Evolutionary conservation across 495 filamentous ascomycete genomes (phyloP), one percentile per base, ranked within the genome.

Genomic region (Talaromyces stipitatus): DNA sequence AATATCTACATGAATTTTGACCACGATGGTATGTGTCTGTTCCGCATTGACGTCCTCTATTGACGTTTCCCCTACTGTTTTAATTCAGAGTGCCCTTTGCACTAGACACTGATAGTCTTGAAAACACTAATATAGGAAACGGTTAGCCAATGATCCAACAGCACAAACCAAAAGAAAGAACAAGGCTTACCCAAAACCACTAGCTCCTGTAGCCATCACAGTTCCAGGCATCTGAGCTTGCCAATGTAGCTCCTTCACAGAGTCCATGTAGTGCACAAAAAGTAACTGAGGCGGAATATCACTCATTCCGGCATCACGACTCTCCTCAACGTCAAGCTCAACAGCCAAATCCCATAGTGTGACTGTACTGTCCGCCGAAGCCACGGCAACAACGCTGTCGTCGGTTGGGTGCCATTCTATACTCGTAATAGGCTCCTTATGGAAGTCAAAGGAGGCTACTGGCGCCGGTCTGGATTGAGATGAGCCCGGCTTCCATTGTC

Each of bases 361-460:
- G 23, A 97, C 80, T 9, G 92, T 96, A 67, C 91, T 92, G 69
- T 98, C 94, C 16, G 91, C 94, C 2, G 90, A 90, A 8, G 89
- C 92, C 18, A 97, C 91, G 6, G 89, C 88, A 14, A 98, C 85
- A 56, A 97, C 92, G 69, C 86, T 91, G 72, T 98, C 92, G 61
- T 98, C 94, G 2, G 88, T 88, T 14, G 94, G 94, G 71, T 98
- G 92, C 91, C 95, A 98, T 72, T 98, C 92, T 22, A 98, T 80
- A 66, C 87, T 90, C 14, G 94, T 97, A 64, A 98, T 89, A 58
- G 95, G 92, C 69, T 96, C 88, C 69, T 89, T 89, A 74, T 98
- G 94, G 78, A 95, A 97, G 62, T 84, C 81, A 71, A 97, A 98
- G 29, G 85, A 86, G 2, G 94, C 94, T 2, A 96, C 88, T 3